These are phyloP conservation scores for Cordyceps javanica DNA, from an alignment of 2,329 filamentous ascomycete genomes.

Conservation along the genomic window DNA sequence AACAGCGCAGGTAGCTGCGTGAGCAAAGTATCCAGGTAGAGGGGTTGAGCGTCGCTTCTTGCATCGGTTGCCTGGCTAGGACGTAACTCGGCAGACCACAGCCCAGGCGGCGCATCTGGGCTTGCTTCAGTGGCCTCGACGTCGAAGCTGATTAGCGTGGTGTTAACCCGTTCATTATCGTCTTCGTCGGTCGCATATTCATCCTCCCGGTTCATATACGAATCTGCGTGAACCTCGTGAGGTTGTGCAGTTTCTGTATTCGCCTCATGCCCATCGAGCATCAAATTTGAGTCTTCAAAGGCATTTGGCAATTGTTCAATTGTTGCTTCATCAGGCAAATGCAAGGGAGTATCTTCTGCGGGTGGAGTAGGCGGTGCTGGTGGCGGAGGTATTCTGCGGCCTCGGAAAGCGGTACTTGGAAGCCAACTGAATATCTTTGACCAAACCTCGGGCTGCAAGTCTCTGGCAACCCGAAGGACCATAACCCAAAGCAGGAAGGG, in stretches of 20 bases:
- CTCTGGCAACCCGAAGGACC: slow-evolving; percentile 32
- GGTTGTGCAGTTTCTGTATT: slow-evolving; percentile 16
- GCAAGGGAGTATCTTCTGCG: slow-evolving; percentile 13
- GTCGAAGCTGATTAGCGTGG: slow-evolving; percentile 55
- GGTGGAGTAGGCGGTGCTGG: slow-evolving; percentile 18
- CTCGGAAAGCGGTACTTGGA: slow-evolving; percentile 31
- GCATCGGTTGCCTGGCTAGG: slow-evolving; percentile 37
- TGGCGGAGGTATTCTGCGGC: slow-evolving; percentile 18
- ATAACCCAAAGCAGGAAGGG: slow-evolving; percentile 44
- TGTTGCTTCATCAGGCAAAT: slow-evolving; percentile 14
- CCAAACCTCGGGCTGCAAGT: slow-evolving; percentile 32
- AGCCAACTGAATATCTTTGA: slow-evolving; percentile 32
- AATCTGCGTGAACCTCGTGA: not conserved
- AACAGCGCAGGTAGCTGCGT: slow-evolving; percentile 44
- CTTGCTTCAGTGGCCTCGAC: slow-evolving; percentile 50
- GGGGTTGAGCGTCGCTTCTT: slow-evolving; percentile 22
- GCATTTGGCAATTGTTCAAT: slow-evolving; percentile 16
- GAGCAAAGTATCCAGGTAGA: slow-evolving; percentile 44
- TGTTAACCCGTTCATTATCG: slow-evolving; percentile 47
- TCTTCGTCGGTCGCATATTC: slow-evolving; percentile 53
- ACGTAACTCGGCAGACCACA: slow-evolving; percentile 54
- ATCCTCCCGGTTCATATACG: slow-evolving; percentile 32
- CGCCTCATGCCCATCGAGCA: slow-evolving; percentile 5
- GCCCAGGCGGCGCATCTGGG: slow-evolving; percentile 41
- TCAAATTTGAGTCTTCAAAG: slow-evolving; percentile 15